A percentile compares a stretch with the other conserved stretches of the same genome.
Evolutionary conservation across 2,329 filamentous ascomycete species (phyloP).

Genomic region (Clathrospora elynae): DNA sequence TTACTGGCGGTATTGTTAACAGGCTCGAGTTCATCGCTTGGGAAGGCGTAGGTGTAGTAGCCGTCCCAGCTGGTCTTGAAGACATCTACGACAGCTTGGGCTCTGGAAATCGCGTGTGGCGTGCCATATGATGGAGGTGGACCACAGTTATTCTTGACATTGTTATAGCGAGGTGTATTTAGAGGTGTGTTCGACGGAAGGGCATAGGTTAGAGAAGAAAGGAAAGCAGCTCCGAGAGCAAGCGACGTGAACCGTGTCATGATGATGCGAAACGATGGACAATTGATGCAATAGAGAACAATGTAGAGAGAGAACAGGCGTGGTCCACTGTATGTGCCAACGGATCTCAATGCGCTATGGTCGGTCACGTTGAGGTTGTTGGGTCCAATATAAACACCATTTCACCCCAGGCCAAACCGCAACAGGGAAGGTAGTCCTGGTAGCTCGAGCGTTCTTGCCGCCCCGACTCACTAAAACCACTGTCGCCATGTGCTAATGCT

Average conservation of each 20-base stretch:
- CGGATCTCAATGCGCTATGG: no score
- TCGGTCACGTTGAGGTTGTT: no score
- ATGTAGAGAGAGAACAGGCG: no score
- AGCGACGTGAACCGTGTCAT: constrained; percentile 18
- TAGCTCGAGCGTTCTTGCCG: no score
- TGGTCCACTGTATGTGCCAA: no score
- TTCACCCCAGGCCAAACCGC: no score
- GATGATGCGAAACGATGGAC: no score
- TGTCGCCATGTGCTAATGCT: no score
- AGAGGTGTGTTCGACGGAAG: constrained; percentile 20
- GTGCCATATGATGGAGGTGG: constrained; percentile 10
- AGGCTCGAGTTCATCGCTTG: constrained; percentile 75
- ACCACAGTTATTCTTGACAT: constrained; percentile 19
- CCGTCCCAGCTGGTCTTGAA: constrained; percentile 46
- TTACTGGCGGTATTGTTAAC: constrained; percentile 68
- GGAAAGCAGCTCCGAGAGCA: constrained; percentile 12
- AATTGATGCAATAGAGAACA: no score
- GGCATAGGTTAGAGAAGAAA: constrained; percentile 15
- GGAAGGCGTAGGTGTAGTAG: constrained; percentile 75
- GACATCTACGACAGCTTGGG: constrained; percentile 42
- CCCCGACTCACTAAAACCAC: no score
- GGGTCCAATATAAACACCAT: no score
- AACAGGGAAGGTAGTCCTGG: no score
- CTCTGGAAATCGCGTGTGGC: constrained; percentile 21
- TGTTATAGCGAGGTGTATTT: constrained; percentile 4